These are phyloP conservation scores for Nicotiana obtusifolia DNA, from an alignment of 257 asterid genomes.

Conservation along the genomic window DNA sequence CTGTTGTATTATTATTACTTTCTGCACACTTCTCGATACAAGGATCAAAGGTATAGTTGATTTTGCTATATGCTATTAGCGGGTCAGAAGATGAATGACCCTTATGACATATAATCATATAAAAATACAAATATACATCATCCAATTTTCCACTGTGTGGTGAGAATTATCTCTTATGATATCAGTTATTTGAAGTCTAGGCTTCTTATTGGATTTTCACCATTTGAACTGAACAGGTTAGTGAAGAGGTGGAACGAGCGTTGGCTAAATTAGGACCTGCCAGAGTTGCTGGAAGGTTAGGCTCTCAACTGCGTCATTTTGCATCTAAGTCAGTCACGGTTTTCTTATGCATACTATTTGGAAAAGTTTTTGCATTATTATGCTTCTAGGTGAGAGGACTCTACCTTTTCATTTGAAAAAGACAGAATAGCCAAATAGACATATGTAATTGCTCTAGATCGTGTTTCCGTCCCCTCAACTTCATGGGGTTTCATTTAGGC, in stretches of 20 bases:
- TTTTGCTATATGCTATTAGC: not conserved
- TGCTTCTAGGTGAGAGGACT: not conserved
- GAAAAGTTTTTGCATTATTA: not conserved
- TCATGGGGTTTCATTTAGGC: not conserved
- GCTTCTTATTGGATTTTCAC: slow-evolving; percentile 3
- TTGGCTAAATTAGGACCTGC: slow-evolving; percentile 94
- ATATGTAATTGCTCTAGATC: not conserved
- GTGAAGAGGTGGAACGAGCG: slow-evolving; percentile 99
- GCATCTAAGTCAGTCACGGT: not conserved
- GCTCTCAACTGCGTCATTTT: not conserved
- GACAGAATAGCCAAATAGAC: not conserved
- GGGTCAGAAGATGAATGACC: not conserved
- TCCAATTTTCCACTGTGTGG: not conserved
- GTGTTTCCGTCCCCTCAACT: not conserved
- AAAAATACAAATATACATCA: not conserved
- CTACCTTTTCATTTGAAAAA: not conserved
- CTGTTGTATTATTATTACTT: not conserved
- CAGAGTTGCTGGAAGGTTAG: slow-evolving; percentile 69
- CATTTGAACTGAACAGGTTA: slow-evolving; percentile 54
- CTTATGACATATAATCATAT: not conserved
- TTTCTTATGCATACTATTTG: not conserved
- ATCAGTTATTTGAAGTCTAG: slow-evolving; percentile 1
- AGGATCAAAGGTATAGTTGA: not conserved
- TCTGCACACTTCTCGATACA: not conserved
- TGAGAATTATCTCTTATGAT: not conserved